A percentile compares a stretch with the other conserved stretches of the same genome.
These are phyloP conservation scores for Ceratocystis smalleyi DNA, from an alignment of 2,329 filamentous ascomycete species.

Conservation along the genomic window DNA sequence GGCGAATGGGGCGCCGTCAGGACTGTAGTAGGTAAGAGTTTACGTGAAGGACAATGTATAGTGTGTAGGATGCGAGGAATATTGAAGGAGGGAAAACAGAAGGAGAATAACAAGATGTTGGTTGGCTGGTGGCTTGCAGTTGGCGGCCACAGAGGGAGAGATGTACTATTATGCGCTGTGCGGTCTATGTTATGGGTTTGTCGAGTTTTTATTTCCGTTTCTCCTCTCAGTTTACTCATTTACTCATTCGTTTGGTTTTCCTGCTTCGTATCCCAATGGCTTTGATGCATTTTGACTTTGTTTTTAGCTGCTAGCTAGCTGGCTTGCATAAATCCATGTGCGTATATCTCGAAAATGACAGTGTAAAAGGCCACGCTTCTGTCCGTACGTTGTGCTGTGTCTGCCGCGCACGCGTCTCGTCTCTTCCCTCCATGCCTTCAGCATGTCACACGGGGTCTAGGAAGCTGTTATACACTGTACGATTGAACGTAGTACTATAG, in stretches of 20 bases:
- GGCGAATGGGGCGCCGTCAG: slow-evolving; percentile 37
- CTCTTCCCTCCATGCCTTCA: too few species aligned
- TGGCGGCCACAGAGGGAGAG: too few species aligned
- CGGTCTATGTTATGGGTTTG: background rate
- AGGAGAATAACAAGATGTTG: background rate
- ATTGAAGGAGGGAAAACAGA: background rate
- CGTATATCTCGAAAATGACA: too few species aligned
- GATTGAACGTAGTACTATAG: slow-evolving; percentile 31
- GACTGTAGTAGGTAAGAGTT: background rate
- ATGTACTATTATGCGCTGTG: background rate
- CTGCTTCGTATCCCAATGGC: too few species aligned
- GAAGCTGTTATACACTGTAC: slow-evolving; percentile 22
- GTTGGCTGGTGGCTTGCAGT: too few species aligned
- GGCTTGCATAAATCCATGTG: too few species aligned
- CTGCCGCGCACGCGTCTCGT: too few species aligned
- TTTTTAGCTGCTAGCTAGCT: too few species aligned
- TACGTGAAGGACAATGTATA: background rate
- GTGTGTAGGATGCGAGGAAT: background rate
- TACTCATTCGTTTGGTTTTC: background rate
- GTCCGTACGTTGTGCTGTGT: too few species aligned
- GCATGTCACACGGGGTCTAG: background rate
- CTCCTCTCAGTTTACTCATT: background rate
- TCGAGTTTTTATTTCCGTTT: background rate
- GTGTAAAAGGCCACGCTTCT: too few species aligned
- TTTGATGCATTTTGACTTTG: too few species aligned